phyloP scores from a whole-genome alignment of 2,329 filamentous ascomycete species.

The Xylaria sp. region DNA sequence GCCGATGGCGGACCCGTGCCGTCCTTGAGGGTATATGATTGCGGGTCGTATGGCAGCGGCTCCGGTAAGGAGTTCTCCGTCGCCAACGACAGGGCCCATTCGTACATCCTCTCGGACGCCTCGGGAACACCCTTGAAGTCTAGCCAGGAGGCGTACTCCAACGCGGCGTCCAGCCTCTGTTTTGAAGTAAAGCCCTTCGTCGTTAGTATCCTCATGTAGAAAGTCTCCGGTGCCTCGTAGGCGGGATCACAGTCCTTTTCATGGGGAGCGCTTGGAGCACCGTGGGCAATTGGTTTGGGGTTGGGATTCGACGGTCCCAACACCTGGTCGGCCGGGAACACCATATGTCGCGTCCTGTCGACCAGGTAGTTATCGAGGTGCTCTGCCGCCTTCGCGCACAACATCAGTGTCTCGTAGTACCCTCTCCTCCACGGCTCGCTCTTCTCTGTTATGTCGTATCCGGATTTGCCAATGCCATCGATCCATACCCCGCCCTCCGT shows the following conservation, averaged over 20 bases:
- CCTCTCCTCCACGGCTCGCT: conserved; percentile 83
- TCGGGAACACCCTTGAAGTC: conserved; percentile 72
- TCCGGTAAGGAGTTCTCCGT: conserved; percentile 45
- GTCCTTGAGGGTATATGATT: conserved; percentile 67
- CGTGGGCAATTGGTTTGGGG: conserved; percentile 71
- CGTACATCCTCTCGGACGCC: conserved; percentile 72
- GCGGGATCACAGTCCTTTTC: conserved; percentile 76
- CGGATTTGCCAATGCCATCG: conserved; percentile 54
- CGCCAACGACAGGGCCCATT: conserved; percentile 76
- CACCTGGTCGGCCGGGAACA: conserved; percentile 74
- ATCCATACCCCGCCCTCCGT: conserved; percentile 56
- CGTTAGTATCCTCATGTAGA: conserved; percentile 80
- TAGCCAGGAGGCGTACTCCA: conserved; percentile 84
- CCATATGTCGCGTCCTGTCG: conserved; percentile 66
- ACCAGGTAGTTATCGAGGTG: conserved; percentile 78
- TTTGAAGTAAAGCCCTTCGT: conserved; percentile 77
- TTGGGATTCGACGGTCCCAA: conserved; percentile 82
- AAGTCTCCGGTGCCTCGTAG: conserved; percentile 71
- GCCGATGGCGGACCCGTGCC: conserved; percentile 61
- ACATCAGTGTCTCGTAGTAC: conserved; percentile 83
- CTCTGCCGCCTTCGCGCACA: conserved; percentile 75
- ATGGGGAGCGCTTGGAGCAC: conserved; percentile 62
- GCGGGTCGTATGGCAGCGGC: conserved; percentile 57
- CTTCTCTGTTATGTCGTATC: conserved; percentile 73
- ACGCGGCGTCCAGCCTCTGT: conserved; percentile 78